A percentile compares a stretch with the other conserved stretches of the same genome.
Evolutionary conservation across 1,284 basidiomycete species (phyloP).

Genomic region (Ustilago nuda): DNA sequence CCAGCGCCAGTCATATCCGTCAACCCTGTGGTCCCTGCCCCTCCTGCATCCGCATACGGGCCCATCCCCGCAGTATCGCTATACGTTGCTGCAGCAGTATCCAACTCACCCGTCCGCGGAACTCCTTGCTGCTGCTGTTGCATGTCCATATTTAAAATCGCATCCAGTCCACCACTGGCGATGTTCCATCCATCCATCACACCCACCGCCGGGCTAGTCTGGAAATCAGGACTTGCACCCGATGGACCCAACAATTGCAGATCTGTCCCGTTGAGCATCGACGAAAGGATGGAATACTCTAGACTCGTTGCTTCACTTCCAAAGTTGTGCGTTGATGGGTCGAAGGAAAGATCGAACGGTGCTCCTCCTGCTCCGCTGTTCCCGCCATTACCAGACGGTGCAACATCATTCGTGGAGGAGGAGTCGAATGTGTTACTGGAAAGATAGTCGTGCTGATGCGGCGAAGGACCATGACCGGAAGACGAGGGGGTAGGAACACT

Average conservation of each 20-base stretch:
- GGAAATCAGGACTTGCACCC: constrained; percentile 55
- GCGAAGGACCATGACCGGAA: constrained; percentile 46
- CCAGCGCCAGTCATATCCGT: constrained; percentile 23
- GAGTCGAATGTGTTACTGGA: constrained; percentile 49
- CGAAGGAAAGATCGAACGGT: constrained; percentile 72
- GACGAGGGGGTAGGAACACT: constrained; percentile 31
- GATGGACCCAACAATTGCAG: constrained; percentile 43
- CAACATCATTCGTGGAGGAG: constrained; percentile 19
- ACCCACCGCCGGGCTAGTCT: constrained; percentile 51
- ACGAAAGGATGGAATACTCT: constrained; percentile 89
- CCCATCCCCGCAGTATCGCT: constrained; percentile 40
- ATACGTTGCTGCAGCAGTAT: constrained; percentile 40
- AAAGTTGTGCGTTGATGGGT: constrained; percentile 77
- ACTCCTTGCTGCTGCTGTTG: constrained; percentile 19
- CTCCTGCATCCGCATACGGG: constrained; percentile 13
- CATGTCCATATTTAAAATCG: constrained; percentile 26
- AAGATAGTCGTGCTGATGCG: constrained; percentile 47
- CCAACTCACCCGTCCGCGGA: constrained; percentile 35
- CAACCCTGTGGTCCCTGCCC: constrained; percentile 15
- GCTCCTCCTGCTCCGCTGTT: constrained; percentile 16
- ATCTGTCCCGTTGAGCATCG: constrained; percentile 76
- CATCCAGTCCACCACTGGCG: constrained; percentile 33
- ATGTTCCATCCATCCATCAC: constrained; percentile 59
- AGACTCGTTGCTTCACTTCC: constrained; percentile 88
- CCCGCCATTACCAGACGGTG: not conserved